A percentile compares a stretch with the other conserved stretches of the same genome.
phyloP scores from a whole-genome alignment of 352 stramenopile species.

The Globisporangium apiculatum region DNA sequence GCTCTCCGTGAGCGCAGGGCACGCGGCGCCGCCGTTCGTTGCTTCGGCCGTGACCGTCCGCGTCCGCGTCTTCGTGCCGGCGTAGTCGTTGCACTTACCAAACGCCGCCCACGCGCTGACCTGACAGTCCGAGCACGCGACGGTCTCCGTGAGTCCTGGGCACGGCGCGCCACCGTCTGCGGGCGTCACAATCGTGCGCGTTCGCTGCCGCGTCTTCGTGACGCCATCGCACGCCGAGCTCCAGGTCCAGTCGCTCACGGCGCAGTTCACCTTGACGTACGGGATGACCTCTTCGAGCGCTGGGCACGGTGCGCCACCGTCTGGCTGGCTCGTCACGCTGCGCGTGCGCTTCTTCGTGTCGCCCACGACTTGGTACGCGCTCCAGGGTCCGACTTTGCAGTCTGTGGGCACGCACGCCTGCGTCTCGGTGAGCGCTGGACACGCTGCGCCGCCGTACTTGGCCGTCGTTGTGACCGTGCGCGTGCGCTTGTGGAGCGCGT shows the following conservation, averaged over 20 bases:
- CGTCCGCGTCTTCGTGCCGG: conserved; percentile 22
- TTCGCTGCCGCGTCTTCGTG: conserved; percentile 24
- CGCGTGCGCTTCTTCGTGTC: conserved; percentile 32
- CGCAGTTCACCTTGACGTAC: conserved; percentile 36
- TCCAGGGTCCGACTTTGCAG: conserved; percentile 33
- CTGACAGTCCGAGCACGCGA: conserved; percentile 26
- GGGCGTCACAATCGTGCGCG: conserved; percentile 20
- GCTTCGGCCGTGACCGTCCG: conserved; percentile 21
- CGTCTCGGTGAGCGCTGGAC: conserved; percentile 18
- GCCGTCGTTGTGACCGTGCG: conserved; percentile 22
- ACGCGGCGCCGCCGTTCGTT: conserved; percentile 30
- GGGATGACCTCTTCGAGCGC: conserved; percentile 27
- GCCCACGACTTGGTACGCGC: conserved; percentile 26
- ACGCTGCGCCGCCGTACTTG: conserved; percentile 29
- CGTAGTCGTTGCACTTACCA: conserved; percentile 23
- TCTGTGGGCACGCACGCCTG: conserved; percentile 28
- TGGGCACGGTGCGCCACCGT: conserved; percentile 41
- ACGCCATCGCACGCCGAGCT: conserved; percentile 22
- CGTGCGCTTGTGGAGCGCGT: conserved; percentile 27
- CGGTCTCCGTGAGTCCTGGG: conserved; percentile 27
- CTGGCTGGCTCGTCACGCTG: conserved; percentile 21
- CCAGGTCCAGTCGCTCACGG: conserved; percentile 33
- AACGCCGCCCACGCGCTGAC: conserved; percentile 29
- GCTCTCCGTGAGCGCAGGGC: conserved; percentile 22
- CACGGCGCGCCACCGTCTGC: conserved; percentile 33